phyloP scores from a whole-genome alignment of 148 eudicot species.

The Heliamphora exappendiculata region DNA sequence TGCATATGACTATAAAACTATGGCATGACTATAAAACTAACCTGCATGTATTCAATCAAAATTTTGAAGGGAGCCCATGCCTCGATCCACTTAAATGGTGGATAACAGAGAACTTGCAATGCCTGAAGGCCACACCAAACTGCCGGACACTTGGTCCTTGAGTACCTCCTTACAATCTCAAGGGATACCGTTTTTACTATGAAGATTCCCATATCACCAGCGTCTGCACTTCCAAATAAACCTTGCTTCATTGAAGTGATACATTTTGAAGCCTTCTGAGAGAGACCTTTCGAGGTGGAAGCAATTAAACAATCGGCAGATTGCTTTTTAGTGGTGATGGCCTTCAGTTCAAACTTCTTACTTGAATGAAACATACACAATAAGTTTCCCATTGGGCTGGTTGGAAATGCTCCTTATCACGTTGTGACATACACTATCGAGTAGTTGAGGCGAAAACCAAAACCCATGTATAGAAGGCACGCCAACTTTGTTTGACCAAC shows the following conservation, averaged over 20 bases:
- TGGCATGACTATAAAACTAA: conserved; percentile 19
- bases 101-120: conserved; percentile 42
- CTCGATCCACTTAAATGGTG: conserved; percentile 56
- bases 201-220: conserved; percentile 37
- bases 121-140: conserved; percentile 55
- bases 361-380: conserved; percentile 15
- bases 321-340: conserved; percentile 14
- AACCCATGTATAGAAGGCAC: background rate
- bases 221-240: conserved; percentile 24
- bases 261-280: conserved; percentile 36
- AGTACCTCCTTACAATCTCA: conserved; percentile 46
- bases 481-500: background rate
- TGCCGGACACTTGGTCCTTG: conserved; percentile 45
- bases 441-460: too few species aligned
- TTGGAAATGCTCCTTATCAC: conserved; percentile 13
- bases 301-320: conserved; percentile 30
- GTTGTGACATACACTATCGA: background rate
- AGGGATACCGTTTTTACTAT: conserved; percentile 42
- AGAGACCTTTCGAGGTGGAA: conserved; percentile 29
- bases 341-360: conserved; percentile 19
- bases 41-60: conserved; percentile 44
- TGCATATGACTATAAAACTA: background rate
- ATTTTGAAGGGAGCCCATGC: conserved; percentile 40
- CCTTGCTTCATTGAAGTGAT: conserved; percentile 30
- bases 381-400: conserved; percentile 32